Conservation (phyloP, 2,329 filamentous ascomycete species). For the Ophiostoma sp. region DNA sequence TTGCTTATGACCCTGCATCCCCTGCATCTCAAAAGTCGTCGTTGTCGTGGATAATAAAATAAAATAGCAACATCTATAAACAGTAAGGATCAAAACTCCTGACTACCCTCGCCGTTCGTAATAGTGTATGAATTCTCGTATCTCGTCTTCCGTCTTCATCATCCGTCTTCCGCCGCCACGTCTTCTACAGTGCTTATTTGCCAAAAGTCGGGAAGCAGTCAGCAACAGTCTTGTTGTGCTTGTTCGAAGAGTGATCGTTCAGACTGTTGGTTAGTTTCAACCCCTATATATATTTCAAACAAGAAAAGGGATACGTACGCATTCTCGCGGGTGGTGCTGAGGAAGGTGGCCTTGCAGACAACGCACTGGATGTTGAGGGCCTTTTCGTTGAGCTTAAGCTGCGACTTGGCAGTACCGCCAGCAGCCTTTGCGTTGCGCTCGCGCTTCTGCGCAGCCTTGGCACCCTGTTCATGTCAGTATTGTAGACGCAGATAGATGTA, state of each 20-base stretch:
- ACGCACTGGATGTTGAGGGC: slow-evolving; percentile 73
- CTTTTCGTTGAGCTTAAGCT: slow-evolving; percentile 64
- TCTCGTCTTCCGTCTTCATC: neutral
- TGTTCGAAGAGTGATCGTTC: slow-evolving; percentile 66
- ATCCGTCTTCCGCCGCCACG: neutral
- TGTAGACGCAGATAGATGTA: neutral
- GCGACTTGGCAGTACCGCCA: slow-evolving; percentile 53
- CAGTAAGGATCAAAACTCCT: slow-evolving; percentile 19
- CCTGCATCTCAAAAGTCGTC: neutral
- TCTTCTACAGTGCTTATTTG: slow-evolving; percentile 17
- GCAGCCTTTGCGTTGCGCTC: slow-evolving; percentile 63
- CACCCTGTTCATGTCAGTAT: slow-evolving; percentile 31
- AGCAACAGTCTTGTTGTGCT: slow-evolving; percentile 65
- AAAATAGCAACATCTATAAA: neutral
- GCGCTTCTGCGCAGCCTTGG: slow-evolving; percentile 56
- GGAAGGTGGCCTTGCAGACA: slow-evolving; percentile 71
- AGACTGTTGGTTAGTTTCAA: slow-evolving; percentile 42
- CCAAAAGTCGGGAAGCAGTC: slow-evolving; percentile 63
- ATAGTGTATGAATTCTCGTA: slow-evolving; percentile 10
- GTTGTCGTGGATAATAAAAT: neutral
- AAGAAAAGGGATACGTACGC: slow-evolving; percentile 46
- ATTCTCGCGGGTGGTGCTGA: slow-evolving; percentile 69
- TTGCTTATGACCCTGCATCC: neutral
- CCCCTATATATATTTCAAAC: neutral
- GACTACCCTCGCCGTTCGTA: slow-evolving; percentile 15